phyloP scores from a whole-genome alignment of 2,329 filamentous ascomycete genomes.

The Epichloe amarillans region DNA sequence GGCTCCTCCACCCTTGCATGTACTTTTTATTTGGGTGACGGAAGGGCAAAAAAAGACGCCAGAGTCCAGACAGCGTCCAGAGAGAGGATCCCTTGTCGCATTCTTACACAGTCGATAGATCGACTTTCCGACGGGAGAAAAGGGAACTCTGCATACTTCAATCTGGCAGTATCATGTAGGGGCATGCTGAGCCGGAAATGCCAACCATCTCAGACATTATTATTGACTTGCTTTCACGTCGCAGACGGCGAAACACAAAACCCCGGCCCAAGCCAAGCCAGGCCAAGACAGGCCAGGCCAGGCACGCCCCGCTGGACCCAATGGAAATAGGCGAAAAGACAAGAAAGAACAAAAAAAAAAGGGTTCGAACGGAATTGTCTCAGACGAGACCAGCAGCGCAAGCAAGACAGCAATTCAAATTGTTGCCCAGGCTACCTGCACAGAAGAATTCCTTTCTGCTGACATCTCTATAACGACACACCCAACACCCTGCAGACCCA shows the following conservation, averaged over 20 bases:
- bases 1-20: neutral
- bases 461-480: no score
- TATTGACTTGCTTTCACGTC: neutral
- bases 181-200: neutral
- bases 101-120: no score
- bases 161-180: neutral
- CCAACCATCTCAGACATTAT: neutral
- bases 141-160: neutral
- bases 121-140: no score
- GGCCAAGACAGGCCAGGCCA: neutral
- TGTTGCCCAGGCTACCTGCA: neutral
- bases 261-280: no score
- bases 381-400: slow-evolving; percentile 1
- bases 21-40: no score
- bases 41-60: no score
- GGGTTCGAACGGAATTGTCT: neutral
- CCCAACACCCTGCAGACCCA: no score
- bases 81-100: no score
- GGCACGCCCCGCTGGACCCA: neutral
- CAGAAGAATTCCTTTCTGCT: neutral
- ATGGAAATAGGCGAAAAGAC: neutral
- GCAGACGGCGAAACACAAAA: neutral
- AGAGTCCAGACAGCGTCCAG: no score
- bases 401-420: neutral
- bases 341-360: neutral